These are phyloP conservation scores for Avena insularis DNA, from an alignment of 176 grass and related monocot species.

Conservation along the genomic window DNA sequence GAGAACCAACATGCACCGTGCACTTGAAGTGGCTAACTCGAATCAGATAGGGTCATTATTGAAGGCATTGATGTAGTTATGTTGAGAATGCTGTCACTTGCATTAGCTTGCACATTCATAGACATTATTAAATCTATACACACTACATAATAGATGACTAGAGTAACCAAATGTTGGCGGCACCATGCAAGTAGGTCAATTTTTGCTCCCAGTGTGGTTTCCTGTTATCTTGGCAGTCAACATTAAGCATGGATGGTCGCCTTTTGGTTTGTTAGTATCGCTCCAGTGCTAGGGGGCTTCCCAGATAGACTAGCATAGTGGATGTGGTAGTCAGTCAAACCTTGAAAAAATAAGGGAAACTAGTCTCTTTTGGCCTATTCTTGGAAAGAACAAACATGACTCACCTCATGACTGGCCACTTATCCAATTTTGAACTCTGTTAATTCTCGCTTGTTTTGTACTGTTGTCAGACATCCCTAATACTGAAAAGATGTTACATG, in stretches of 20 bases:
- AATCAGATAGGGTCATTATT: neutral
- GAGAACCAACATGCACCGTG: neutral
- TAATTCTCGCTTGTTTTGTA: neutral
- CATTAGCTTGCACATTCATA: neutral
- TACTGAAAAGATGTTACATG: neutral
- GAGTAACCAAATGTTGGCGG: neutral
- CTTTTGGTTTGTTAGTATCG: neutral
- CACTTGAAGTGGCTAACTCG: neutral
- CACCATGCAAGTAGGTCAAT: neutral
- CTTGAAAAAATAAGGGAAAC: neutral
- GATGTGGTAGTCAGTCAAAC: neutral
- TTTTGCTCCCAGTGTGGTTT: neutral
- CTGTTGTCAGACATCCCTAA: neutral
- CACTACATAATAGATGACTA: neutral
- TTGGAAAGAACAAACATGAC: neutral
- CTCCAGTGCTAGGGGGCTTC: constrained; percentile 1
- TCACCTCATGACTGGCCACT: neutral
- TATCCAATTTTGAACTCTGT: constrained; percentile 9
- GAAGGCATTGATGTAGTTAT: neutral
- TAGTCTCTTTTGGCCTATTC: neutral
- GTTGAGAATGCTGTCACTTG: constrained; percentile 21
- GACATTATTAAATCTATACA: neutral
- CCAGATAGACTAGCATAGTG: neutral
- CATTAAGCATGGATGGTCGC: neutral
- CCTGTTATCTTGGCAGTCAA: neutral